Evolutionary conservation across 2,329 filamentous ascomycete genomes (phyloP).

Genomic region (Verticillium alfalfae): DNA sequence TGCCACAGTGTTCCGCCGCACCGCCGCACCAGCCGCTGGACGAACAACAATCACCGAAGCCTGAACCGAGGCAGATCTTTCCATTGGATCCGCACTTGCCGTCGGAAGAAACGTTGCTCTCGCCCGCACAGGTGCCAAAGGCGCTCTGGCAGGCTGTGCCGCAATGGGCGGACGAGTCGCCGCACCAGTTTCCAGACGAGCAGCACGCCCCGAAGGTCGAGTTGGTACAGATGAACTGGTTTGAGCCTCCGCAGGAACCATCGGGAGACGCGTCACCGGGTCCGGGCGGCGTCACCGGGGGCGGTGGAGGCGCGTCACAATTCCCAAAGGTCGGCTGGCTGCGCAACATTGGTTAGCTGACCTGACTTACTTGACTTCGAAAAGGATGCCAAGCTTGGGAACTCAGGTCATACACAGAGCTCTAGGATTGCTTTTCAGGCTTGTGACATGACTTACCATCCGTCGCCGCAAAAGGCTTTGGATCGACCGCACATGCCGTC

Average conservation of each 20-base stretch:
- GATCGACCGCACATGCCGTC: slow-evolving; percentile 2
- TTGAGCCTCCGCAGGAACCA: neutral
- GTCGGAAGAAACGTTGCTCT: no score
- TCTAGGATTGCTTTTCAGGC: no score
- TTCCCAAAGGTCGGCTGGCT: no score
- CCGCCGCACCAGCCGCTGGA: slow-evolving; percentile 11
- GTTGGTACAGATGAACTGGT: neutral
- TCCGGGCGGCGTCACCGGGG: no score
- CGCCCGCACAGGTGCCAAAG: no score
- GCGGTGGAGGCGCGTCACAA: no score
- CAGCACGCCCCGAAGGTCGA: neutral
- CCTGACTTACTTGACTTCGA: no score
- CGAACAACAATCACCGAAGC: slow-evolving; percentile 9
- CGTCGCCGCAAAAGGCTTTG: neutral
- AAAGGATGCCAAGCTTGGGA: no score
- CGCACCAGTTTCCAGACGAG: neutral
- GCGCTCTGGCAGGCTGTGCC: no score
- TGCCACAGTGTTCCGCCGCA: slow-evolving; percentile 8
- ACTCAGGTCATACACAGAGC: no score
- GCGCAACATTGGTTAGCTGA: no score
- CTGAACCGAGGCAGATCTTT: slow-evolving; percentile 1
- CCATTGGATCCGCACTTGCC: slow-evolving; percentile 1
- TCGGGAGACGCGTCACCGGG: neutral
- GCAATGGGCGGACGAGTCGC: no score
- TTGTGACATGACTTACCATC: slow-evolving; percentile 1